Conservation (phyloP, 164 flowering plant genomes). For the Liquidambar formosana region DNA sequence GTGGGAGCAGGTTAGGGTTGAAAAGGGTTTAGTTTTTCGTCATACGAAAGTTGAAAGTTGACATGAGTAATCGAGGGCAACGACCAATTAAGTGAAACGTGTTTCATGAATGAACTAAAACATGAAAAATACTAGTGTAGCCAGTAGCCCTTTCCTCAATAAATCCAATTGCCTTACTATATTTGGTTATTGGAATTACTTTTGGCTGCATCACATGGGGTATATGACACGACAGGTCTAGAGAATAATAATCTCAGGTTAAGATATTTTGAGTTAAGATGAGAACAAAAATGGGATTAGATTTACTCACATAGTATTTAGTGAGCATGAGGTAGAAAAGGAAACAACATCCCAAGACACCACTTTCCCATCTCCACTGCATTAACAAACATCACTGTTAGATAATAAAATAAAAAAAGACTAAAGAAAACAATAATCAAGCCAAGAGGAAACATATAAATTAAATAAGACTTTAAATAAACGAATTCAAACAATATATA, state of each 20-base stretch:
- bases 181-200: no score
- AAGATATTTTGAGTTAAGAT: no score
- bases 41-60: no score
- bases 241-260: not conserved
- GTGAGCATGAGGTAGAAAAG: constrained; percentile 80
- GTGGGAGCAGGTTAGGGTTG: constrained; percentile 13
- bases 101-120: no score
- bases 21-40: not conserved
- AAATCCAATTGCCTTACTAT: no score
- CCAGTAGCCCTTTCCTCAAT: no score
- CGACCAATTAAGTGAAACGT: no score
- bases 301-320: constrained; percentile 66
- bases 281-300: not conserved
- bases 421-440: not conserved
- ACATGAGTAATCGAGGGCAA: no score
- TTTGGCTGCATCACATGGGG: no score
- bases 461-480: not conserved
- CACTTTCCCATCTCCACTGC: constrained; percentile 99
- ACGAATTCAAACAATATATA: no score
- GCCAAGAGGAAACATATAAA: not conserved
- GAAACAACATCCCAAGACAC: constrained; percentile 71
- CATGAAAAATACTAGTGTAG: no score
- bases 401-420: not conserved
- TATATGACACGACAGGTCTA: no score
- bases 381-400: constrained; percentile 10